Conservation (phyloP, 2,329 filamentous ascomycete species). For the Stachybotrys elegans region DNA sequence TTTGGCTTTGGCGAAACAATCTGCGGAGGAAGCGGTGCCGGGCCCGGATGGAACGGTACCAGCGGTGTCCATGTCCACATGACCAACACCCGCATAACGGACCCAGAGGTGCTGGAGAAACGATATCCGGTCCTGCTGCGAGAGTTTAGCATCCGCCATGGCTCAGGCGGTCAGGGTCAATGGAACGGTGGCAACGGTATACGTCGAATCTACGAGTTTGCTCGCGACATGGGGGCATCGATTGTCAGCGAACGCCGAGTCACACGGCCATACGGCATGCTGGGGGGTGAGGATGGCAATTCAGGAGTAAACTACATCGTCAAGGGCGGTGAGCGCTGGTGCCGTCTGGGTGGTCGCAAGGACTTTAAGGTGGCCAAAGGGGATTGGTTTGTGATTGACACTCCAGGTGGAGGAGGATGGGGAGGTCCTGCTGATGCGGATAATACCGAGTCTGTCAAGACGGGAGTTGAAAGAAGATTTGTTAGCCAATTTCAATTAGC, state of each 20-base stretch:
- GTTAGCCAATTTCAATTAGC: too few species aligned
- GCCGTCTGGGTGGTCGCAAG: neutral
- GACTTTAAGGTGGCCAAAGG: neutral
- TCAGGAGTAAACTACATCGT: neutral
- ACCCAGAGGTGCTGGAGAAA: constrained; percentile 73
- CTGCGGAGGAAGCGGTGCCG: constrained; percentile 70
- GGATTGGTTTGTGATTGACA: neutral
- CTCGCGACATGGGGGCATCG: constrained; percentile 66
- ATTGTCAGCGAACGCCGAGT: constrained; percentile 74
- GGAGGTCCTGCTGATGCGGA: neutral
- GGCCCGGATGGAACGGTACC: constrained; percentile 66
- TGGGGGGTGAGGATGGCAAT: neutral
- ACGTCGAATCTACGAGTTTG: constrained; percentile 71
- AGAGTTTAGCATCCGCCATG: constrained; percentile 60
- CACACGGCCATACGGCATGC: constrained; percentile 28
- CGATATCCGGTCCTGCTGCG: constrained; percentile 64
- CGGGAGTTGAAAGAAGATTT: too few species aligned
- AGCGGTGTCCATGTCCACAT: constrained; percentile 78
- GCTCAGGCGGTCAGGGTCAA: constrained; percentile 52
- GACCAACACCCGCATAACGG: constrained; percentile 82
- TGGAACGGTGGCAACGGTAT: constrained; percentile 70
- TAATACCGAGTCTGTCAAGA: too few species aligned
- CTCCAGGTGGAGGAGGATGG: neutral
- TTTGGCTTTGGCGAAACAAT: constrained; percentile 90
- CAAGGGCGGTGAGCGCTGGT: neutral